Evolutionary conservation across 768 basidiomycete genomes (phyloP).

Genomic region (Phlebiopsis gigantea): DNA sequence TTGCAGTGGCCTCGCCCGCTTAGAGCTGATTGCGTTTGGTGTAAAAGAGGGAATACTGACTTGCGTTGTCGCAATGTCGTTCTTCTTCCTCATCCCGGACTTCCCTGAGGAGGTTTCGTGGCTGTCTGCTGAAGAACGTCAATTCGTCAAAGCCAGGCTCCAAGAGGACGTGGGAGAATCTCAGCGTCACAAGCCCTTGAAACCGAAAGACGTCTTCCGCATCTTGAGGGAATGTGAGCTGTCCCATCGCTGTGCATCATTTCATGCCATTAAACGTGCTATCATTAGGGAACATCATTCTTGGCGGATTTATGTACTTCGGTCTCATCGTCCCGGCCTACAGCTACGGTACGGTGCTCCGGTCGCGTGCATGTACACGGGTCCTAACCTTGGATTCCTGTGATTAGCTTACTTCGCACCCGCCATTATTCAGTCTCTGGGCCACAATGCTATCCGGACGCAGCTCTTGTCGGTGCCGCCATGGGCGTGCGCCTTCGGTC

Average conservation of each 20-base stretch:
- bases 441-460: constrained; percentile 14
- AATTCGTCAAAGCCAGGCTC: constrained; percentile 26
- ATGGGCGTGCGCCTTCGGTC: constrained; percentile 19
- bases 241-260: not conserved
- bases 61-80: constrained; percentile 24
- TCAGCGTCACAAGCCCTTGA: constrained; percentile 18
- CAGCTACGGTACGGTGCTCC: constrained; percentile 20
- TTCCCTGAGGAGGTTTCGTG: constrained; percentile 29
- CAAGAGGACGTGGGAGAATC: constrained; percentile 26
- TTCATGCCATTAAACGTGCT: not conserved
- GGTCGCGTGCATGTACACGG: not conserved
- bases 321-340: constrained; percentile 26
- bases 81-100: constrained; percentile 31
- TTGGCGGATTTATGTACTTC: constrained; percentile 29
- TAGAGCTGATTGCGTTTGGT: too few species aligned
- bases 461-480: constrained; percentile 25
- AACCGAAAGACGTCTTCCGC: constrained; percentile 16
- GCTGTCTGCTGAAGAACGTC: constrained; percentile 26
- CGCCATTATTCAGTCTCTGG: constrained; percentile 14
- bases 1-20: too few species aligned
- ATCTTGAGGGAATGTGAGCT: constrained; percentile 25
- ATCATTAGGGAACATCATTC: constrained; percentile 9
- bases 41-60: constrained; percentile 36
- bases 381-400: not conserved
- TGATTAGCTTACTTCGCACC: constrained; percentile 18